A percentile compares a stretch with the other conserved stretches of the same genome.
Conservation (phyloP, 352 stramenopile species). For the Globisporangium uncinulatum region DNA sequence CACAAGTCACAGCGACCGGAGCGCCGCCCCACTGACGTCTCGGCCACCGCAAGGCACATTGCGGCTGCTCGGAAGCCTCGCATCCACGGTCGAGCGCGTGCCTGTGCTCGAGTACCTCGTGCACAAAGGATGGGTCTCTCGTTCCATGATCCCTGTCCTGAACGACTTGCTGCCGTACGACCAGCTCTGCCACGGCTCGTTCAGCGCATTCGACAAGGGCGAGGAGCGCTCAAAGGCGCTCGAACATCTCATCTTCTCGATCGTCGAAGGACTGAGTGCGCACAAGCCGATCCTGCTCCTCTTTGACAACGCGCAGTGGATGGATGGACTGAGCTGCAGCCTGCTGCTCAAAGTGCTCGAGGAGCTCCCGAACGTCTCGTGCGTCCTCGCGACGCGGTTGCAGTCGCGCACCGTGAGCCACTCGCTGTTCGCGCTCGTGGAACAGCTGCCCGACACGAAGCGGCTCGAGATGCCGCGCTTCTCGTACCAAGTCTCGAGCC, state of each 20-base stretch:
- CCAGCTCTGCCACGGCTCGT: slow-evolving; percentile 17
- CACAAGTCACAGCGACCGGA: neutral
- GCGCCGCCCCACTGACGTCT: neutral
- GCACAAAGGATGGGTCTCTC: slow-evolving; percentile 32
- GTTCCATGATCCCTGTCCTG: slow-evolving; percentile 34
- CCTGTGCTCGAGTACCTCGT: slow-evolving; percentile 56
- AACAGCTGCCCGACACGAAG: slow-evolving; percentile 28
- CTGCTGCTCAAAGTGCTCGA: slow-evolving; percentile 54
- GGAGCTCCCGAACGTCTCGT: slow-evolving; percentile 51
- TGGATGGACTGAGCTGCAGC: slow-evolving; percentile 56
- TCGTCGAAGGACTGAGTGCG: slow-evolving; percentile 44
- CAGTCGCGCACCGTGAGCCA: slow-evolving; percentile 28
- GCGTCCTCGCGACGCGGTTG: slow-evolving; percentile 41
- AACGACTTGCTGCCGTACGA: slow-evolving; percentile 50
- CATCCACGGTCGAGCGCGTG: slow-evolving; percentile 28
- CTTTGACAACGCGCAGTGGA: slow-evolving; percentile 76
- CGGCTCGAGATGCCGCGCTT: slow-evolving; percentile 54
- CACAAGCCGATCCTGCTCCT: slow-evolving; percentile 58
- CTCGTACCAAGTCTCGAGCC: slow-evolving; percentile 56
- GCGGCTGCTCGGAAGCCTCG: slow-evolving; percentile 4
- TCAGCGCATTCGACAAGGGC: slow-evolving; percentile 20
- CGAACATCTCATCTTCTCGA: slow-evolving; percentile 45
- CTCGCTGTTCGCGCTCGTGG: slow-evolving; percentile 33
- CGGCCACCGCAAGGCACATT: neutral
- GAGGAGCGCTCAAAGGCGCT: slow-evolving; percentile 47